These are phyloP conservation scores for Paraphaeosphaeria minitans DNA, from an alignment of 2,329 filamentous ascomycete species.

Conservation along the genomic window DNA sequence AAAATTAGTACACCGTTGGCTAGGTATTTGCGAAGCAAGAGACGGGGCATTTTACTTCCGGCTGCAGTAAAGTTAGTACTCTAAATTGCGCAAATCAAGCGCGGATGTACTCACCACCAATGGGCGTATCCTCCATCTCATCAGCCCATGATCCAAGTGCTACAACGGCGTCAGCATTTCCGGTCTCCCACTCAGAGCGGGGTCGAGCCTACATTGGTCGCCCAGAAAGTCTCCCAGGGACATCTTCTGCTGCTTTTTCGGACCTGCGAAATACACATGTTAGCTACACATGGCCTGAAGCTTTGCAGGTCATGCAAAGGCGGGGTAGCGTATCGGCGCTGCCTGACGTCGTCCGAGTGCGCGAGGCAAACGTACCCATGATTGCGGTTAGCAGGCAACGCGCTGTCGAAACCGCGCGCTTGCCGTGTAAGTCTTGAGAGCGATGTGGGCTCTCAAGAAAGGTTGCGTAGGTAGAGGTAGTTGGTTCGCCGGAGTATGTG, in stretches of 20 bases:
- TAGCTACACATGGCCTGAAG: slow-evolving; percentile 45
- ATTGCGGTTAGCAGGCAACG: slow-evolving; percentile 58
- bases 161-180: slow-evolving; percentile 46
- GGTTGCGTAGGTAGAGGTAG: slow-evolving; percentile 28
- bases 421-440: slow-evolving; percentile 37
- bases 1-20: slow-evolving; percentile 24
- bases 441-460: slow-evolving; percentile 32
- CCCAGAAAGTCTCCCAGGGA: slow-evolving; percentile 94
- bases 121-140: slow-evolving; percentile 88
- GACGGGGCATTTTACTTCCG: slow-evolving; percentile 34
- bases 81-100: neutral
- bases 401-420: slow-evolving; percentile 45
- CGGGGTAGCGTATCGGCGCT: slow-evolving; percentile 33
- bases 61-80: slow-evolving; percentile 34
- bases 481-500: slow-evolving; percentile 23
- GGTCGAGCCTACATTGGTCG: slow-evolving; percentile 75
- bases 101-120: slow-evolving; percentile 66
- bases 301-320: slow-evolving; percentile 21
- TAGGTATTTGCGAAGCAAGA: slow-evolving; percentile 7
- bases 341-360: slow-evolving; percentile 32
- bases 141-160: slow-evolving; percentile 95
- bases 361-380: slow-evolving; percentile 56
- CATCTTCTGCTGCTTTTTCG: slow-evolving; percentile 96
- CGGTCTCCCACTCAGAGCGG: slow-evolving; percentile 24
- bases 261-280: slow-evolving; percentile 65